A percentile compares a stretch with the other conserved stretches of the same genome.
These are phyloP conservation scores for Candida orba DNA, from an alignment of 805 yeast genomes.

Conservation along the genomic window DNA sequence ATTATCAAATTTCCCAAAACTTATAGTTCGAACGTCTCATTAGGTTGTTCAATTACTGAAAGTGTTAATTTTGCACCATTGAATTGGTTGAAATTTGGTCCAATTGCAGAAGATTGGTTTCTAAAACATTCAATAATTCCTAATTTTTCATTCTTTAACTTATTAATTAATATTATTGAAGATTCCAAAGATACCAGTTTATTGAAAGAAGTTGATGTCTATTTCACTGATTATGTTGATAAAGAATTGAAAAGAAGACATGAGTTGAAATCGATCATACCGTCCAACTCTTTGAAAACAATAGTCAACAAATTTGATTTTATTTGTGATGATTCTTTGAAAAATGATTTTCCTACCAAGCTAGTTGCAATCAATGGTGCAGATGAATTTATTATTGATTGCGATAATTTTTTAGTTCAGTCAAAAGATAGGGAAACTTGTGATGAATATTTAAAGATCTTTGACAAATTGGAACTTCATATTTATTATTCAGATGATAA, in stretches of 20 bases:
- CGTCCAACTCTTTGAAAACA: constrained; percentile 27
- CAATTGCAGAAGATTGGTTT: constrained; percentile 47
- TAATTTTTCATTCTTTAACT: constrained; percentile 41
- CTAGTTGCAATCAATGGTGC: constrained; percentile 32
- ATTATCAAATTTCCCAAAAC: constrained; percentile 51
- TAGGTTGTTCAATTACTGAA: constrained; percentile 53
- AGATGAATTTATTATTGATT: constrained; percentile 27
- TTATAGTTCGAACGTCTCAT: constrained; percentile 42
- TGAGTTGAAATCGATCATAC: constrained; percentile 24
- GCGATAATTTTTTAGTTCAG: constrained; percentile 24
- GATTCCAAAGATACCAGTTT: constrained; percentile 33
- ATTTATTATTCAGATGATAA: constrained; percentile 46
- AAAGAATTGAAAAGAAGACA: constrained; percentile 39
- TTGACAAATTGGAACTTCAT: constrained; percentile 35
- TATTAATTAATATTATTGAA: constrained; percentile 40
- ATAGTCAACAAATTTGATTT: constrained; percentile 31
- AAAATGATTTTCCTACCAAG: constrained; percentile 47
- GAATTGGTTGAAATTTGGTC: constrained; percentile 44
- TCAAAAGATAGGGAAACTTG: neutral
- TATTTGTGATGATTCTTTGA: constrained; percentile 48
- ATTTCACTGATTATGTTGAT: constrained; percentile 29
- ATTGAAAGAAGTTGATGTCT: constrained; percentile 26
- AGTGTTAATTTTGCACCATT: constrained; percentile 48
- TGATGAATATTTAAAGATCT: constrained; percentile 7
- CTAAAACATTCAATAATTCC: constrained; percentile 42